Base-by-base conservation (phyloP, 1,284 basidiomycete genomes). In the Apiotrichum mycotoxinovorans region DNA sequence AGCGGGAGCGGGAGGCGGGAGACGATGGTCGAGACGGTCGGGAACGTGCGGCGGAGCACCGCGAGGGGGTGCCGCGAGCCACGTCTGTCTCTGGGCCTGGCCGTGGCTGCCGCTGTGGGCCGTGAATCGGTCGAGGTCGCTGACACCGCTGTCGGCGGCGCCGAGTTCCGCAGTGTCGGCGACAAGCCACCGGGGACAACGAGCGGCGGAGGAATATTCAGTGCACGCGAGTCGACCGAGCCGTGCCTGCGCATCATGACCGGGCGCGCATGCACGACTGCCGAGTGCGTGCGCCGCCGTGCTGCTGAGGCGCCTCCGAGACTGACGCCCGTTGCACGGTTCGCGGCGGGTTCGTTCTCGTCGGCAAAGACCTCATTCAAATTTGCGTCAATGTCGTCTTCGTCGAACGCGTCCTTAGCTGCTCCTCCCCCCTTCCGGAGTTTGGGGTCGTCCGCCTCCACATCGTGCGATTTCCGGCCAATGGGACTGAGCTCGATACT, bases 21-120 rank as follows among this genome's bases (percentile, higher is more conserved):
- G 54, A 91, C 83, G 20, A 88, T 82, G 23, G 74, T 30, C 84
- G 80, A 27, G 83, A 90, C 82, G 0, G 88, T 93, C 0, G 91
- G 93, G 70, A 92, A 89, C n/a, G 69, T 62, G 26, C 52, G 41
- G 12, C 60, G 59, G 33, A 76, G 57, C 4, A 12, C 17, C 7
- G 46, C 42, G 10, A 70, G 33, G n/a, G 70, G 59, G 37, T 53
- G 49, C 12, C 18, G 34, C 46, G 56, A 23, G 57, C 4, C 42
- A 43, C 42, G 34, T 35, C 10, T 35, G 10, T 11, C 12, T 11
- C 4, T 35, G 2, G 34, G 17, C 2, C 12, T 17, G 12, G 34
- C 12, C 34, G 10, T 17, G 12, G 34, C 34, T 17, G 34, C 4
- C 4, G 34, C 34, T 3, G 34, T 11, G 17, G 12, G 34, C 12